Evolutionary conservation across 352 stramenopile genomes (phyloP), one percentile per base, ranked within the genome.

Genomic region (Globisporangium apiculatum): DNA sequence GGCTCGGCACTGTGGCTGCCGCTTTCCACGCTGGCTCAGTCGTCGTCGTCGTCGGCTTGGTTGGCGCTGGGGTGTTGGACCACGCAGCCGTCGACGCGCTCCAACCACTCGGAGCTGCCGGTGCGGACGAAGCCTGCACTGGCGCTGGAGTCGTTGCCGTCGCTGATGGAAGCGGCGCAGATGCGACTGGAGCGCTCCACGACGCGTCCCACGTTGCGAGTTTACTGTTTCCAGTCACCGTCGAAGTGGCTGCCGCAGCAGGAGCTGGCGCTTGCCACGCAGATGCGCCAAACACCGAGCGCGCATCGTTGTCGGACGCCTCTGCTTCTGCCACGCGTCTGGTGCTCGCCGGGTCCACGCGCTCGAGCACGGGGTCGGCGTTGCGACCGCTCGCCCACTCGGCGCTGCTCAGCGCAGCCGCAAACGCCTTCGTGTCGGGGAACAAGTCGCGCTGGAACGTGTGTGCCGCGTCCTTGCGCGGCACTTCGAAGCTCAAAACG

Each of bases 381-480:
- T 85, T 79, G 24, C 50, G 18, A 7, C 79, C 77, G 6, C 54
- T 59, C 7, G 37, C 49, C 81, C 81, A 93, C 46, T 87, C 66
- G 1, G 55, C 51, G 6, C 68, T 49, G 15, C 54, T 75, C 48
- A 89, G 54, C 5, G 83, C 72, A 2, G 80, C 48, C 55, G 59
- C 67, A 43, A 58, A 36, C 3, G 72, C 66, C 35, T 66, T 57
- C 10, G 81, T 90, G 24, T 86, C 66, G 0, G 81, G 83, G 65
- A 85, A 93, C 69, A 93, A 71, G 63, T 93, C 83, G 46, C 62
- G 74, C 58, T 93, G 83, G 62, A 91, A 93, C 50, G 76, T 64
- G 48, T 74, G 78, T 10, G 52, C 60, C 0, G 76, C 76, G 36
- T 88, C 76, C 38, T 81, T 81, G 7, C 83, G 75, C 37, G 83